Evolutionary conservation across 352 stramenopile species (phyloP).

Genomic region (Bremia lactucae): DNA sequence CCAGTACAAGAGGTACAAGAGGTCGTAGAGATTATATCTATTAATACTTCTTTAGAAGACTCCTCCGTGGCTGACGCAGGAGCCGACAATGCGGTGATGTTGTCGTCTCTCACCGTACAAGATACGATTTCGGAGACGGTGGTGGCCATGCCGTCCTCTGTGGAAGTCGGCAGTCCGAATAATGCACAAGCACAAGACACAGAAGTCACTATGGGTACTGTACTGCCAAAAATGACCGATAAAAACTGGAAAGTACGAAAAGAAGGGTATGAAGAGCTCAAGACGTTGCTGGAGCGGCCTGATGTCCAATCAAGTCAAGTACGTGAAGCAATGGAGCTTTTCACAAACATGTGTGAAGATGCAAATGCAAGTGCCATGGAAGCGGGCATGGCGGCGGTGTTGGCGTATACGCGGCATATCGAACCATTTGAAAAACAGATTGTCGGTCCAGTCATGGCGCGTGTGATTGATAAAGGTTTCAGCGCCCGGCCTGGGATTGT

Average conservation of each 20-base stretch:
- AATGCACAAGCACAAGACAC: constrained; percentile 1
- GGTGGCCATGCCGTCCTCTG: constrained; percentile 14
- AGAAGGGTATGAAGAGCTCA: constrained; percentile 70
- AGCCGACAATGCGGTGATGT: constrained; percentile 2
- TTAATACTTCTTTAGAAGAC: constrained; percentile 14
- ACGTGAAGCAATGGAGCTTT: constrained; percentile 41
- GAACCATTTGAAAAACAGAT: constrained; percentile 63
- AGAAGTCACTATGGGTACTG: constrained; percentile 22
- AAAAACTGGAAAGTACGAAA: constrained; percentile 86
- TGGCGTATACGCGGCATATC: constrained; percentile 57
- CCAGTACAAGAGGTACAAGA: neutral
- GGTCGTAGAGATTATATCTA: constrained; percentile 2
- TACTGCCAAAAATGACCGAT: constrained; percentile 53
- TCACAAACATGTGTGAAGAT: constrained; percentile 77
- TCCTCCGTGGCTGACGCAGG: constrained; percentile 13
- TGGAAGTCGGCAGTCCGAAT: constrained; percentile 15
- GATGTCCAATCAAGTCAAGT: constrained; percentile 35
- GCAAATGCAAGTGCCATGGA: constrained; percentile 76
- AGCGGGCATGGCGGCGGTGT: constrained; percentile 53
- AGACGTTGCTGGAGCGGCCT: constrained; percentile 41
- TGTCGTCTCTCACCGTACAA: constrained; percentile 3
- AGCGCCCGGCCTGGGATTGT: constrained; percentile 61
- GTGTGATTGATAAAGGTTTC: constrained; percentile 78
- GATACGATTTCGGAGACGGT: constrained; percentile 24
- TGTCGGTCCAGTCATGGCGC: constrained; percentile 58